A percentile compares a stretch with the other conserved stretches of the same genome.
These are phyloP conservation scores for Aspergillus persii DNA, from an alignment of 2,329 filamentous ascomycete genomes.

Conservation along the genomic window DNA sequence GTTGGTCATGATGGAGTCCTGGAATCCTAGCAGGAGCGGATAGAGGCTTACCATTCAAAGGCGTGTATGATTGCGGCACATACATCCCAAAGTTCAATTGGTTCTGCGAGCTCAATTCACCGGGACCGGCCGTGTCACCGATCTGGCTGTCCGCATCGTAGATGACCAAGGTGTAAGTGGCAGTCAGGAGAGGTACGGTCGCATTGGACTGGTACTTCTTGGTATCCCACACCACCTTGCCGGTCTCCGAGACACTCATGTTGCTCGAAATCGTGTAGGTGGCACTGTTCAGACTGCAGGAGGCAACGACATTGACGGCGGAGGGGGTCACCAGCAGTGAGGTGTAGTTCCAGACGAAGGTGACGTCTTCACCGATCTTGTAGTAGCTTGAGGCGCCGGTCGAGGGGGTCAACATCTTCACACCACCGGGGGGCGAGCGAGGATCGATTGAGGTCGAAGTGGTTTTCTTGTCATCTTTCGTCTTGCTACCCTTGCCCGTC, in stretches of 20 bases:
- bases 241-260: constrained; percentile 53
- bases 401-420: constrained; percentile 61
- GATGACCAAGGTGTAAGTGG: constrained; percentile 63
- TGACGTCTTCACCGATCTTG: constrained; percentile 62
- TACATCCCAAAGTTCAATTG: constrained; percentile 65
- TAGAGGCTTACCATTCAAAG: constrained; percentile 47
- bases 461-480: constrained; percentile 12
- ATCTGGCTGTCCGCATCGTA: constrained; percentile 57
- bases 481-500: constrained; percentile 20
- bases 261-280: constrained; percentile 63
- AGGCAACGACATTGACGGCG: constrained; percentile 61
- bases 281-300: constrained; percentile 57
- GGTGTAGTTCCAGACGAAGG: constrained; percentile 69
- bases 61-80: constrained; percentile 50
- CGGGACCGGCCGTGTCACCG: constrained; percentile 52
- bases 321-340: constrained; percentile 58
- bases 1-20: neutral
- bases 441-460: constrained; percentile 50
- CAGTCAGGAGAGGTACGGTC: constrained; percentile 54
- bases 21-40: neutral
- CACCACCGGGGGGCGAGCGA: constrained; percentile 56
- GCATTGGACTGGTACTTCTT: constrained; percentile 49
- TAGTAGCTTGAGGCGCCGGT: constrained; percentile 55
- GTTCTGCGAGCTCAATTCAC: constrained; percentile 53
- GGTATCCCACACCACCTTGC: constrained; percentile 61